Base-by-base conservation (phyloP, 306 rosid genomes). In the Pterocarpus santalinus region DNA sequence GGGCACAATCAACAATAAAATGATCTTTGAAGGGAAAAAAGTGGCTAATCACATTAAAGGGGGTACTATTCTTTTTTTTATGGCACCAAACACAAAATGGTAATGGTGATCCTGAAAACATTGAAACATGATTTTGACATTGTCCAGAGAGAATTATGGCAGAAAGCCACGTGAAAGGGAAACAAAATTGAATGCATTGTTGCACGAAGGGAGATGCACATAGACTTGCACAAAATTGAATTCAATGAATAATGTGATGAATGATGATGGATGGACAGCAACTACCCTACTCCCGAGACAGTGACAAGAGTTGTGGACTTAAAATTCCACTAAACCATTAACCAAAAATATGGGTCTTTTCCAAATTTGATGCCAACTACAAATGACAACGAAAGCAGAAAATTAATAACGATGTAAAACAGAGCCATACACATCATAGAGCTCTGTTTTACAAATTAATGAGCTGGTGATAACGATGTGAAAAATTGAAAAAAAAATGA, bases 101-200 rank as follows among this genome's bases (percentile, higher is more conserved):
- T 49, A 72, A 55, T 38, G 64, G 63, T 55, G 81, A 80, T 77
- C 30, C 77, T 34, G 55, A 58, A 49, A 76, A 74, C 51, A 61
- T 43, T 53, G 68, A 52, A 80, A 62, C 85, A 70, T 46, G 75
- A 80, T 67, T 77, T 61, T 72, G 87, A 76, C 79, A 58, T 43
- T 76, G 76, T 72, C 56, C 38, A 12, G 44, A 64, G 67, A 57
- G 73, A 73, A n/a, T 72, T 33, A 71, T 58, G 66, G 34, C 61
- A 66, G 58, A 75, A 79, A 73, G 63, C 67, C 67, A 77, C 38
- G 74, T 76, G 83, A 76, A 77, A 73, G 55, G 67, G 64, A 80
- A 75, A 69, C 22, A 69, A 16, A 51, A 67, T 80, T 83, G 61
- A 85, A 82, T 62, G 63, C 34, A 33, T 52, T 52, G 66, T 52